Evolutionary conservation across 2,329 filamentous ascomycete species (phyloP).

Genomic region (Colletotrichum coccodes): DNA sequence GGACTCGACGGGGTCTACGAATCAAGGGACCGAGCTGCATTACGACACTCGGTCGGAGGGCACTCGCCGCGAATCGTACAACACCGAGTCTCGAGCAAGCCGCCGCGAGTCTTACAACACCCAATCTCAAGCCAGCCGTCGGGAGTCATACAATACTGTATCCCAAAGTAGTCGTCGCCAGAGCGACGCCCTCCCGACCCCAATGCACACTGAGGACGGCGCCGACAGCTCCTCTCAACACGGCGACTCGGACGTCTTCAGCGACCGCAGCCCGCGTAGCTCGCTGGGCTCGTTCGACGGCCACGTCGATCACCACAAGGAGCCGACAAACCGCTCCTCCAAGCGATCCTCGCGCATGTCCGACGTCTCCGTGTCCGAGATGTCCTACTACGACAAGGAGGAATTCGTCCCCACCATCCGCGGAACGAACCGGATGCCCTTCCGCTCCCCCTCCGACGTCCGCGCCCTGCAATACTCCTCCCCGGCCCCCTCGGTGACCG

Average conservation of each 20-base stretch:
- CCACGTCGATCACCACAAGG: slow-evolving; percentile 39
- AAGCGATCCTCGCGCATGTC: slow-evolving; percentile 58
- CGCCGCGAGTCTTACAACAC: slow-evolving; percentile 3
- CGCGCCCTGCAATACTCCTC: slow-evolving; percentile 79
- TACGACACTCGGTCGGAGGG: slow-evolving; percentile 40
- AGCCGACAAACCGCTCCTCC: slow-evolving; percentile 45
- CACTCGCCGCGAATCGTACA: slow-evolving; percentile 15
- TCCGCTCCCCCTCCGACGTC: slow-evolving; percentile 76
- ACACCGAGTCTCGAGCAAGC: slow-evolving; percentile 17
- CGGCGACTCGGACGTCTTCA: slow-evolving; percentile 68
- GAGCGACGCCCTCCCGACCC: background rate
- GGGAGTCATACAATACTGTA: slow-evolving; percentile 13
- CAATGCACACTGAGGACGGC: slow-evolving; percentile 37
- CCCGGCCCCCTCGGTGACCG: slow-evolving; percentile 64
- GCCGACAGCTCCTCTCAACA: slow-evolving; percentile 62
- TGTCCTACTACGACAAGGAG: slow-evolving; percentile 46
- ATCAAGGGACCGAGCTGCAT: slow-evolving; percentile 41
- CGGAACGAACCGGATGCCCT: slow-evolving; percentile 69
- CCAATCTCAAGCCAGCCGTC: slow-evolving; percentile 13
- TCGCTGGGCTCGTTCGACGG: slow-evolving; percentile 61
- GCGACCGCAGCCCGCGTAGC: slow-evolving; percentile 65
- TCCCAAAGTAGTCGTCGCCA: slow-evolving; percentile 12
- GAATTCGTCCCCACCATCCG: slow-evolving; percentile 66
- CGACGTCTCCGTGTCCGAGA: slow-evolving; percentile 59
- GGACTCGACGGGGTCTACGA: slow-evolving; percentile 35